Evolutionary conservation across 352 stramenopile genomes (phyloP).

Genomic region (Globisporangium splendens): DNA sequence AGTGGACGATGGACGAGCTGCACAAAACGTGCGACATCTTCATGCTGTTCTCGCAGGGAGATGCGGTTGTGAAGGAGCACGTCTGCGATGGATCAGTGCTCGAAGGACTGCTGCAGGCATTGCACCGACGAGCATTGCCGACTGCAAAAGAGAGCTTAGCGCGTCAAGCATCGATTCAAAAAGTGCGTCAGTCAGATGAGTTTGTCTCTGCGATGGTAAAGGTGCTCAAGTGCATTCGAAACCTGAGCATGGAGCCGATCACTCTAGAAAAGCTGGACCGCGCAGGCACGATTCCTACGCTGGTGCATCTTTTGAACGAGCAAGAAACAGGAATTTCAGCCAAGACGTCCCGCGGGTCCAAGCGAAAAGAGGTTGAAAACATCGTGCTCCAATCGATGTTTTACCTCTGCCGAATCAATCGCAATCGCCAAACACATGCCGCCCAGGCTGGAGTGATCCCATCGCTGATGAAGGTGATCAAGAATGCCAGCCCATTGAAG

Average conservation of each 20-base stretch:
- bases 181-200: slow-evolving; percentile 32
- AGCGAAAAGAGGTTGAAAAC: slow-evolving; percentile 86
- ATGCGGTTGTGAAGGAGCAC: slow-evolving; percentile 90
- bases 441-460: slow-evolving; percentile 88
- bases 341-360: slow-evolving; percentile 21
- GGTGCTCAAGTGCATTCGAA: slow-evolving; percentile 82
- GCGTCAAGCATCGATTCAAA: slow-evolving; percentile 8
- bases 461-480: slow-evolving; percentile 86
- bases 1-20: slow-evolving; percentile 65
- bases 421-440: slow-evolving; percentile 86
- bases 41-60: slow-evolving; percentile 89
- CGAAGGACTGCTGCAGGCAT: slow-evolving; percentile 58
- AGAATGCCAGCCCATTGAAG: slow-evolving; percentile 82
- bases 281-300: slow-evolving; percentile 81
- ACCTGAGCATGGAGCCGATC: slow-evolving; percentile 89
- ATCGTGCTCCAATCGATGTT: slow-evolving; percentile 91
- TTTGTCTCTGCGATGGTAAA: slow-evolving; percentile 71
- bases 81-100: slow-evolving; percentile 84
- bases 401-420: slow-evolving; percentile 91
- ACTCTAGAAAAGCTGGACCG: slow-evolving; percentile 88
- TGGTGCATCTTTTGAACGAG: slow-evolving; percentile 77
- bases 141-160: slow-evolving; percentile 7
- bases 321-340: slow-evolving; percentile 21
- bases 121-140: slow-evolving; percentile 25
- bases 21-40: slow-evolving; percentile 87